Evolutionary conservation across 148 eudicot species (phyloP), one percentile per base, ranked within the genome.

Genomic region (Simmondsia chinensis): DNA sequence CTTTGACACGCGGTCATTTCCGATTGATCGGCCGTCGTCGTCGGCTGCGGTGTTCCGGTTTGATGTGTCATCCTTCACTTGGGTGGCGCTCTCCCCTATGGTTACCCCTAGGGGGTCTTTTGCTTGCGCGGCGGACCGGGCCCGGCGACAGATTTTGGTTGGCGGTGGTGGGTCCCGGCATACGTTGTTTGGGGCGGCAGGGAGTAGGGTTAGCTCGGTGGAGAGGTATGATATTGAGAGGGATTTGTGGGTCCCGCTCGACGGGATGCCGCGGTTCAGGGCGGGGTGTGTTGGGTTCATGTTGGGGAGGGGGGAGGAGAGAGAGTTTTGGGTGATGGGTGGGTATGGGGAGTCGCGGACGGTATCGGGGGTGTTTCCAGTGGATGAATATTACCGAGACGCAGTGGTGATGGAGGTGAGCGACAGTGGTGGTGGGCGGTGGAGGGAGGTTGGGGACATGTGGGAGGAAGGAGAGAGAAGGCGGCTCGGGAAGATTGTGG

Each of bases 81-180:
- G 83, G 95, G 76, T 60, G 1, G 14, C 34, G 1, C 28, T 82
- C 6, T 54, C 93, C 1, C 60, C 80, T 1, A 89, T 89, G 97
- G 46, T 70, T 7, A 69, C 69, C n/a, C 74, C 97, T 0, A 67
- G 97, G 0, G 97, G 97, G 14, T 81, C 94, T 10, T 86, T 81
- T 16, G 97, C 97, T 1, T 77, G 87, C 3, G 95, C 76, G 0
- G 75, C 57, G 6, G 50, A 57, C 7, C 46, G 59, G 1, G 64
- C 45, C 28, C 33, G 38, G 2, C 68, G 49, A 11, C 52, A 63
- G 66, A 81, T 91, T 30, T 55, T 85, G 25, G 97, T 91, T 20
- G 95, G 95, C 0, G 97, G 97, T 0, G 97, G 97, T 3, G 95
- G 97, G 48, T 81, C 95, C 2, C 40, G 97, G 32, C 97, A 91